Evolutionary conservation across 2,329 filamentous ascomycete genomes (phyloP), one percentile per base, ranked within the genome.

Genomic region (Fusarium pseudonygamai): DNA sequence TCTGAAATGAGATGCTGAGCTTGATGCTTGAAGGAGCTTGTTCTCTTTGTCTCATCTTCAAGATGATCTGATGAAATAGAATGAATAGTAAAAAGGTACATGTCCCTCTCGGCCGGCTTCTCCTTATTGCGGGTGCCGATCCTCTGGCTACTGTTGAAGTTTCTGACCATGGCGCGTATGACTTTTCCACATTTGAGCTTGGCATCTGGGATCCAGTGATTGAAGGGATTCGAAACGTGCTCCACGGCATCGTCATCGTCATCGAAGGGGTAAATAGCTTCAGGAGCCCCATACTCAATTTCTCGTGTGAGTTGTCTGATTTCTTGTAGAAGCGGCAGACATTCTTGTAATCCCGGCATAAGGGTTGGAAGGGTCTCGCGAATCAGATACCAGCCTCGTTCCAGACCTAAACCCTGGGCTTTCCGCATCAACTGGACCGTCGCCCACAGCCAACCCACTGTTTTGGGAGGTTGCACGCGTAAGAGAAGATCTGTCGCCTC

Each of bases 401-500:
- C 10, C 6, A 55, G 11, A 39, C 24, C 24, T 36, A 11, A 20
- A 3, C 50, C 50, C 7, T 11, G 34, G 20, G 20, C 50, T 16
- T 16, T 55, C 34, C 13, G 24, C 50, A 55, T 40, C 6, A 40
- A 12, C 50, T 55, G 50, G 6, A 28, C 7, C 26, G n/a, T 13
- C 20, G 20, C 20, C 24, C 34, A 55, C 13, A 52, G n/a, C 16
- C 49, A 10, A 11, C 49, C 49, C n/a, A 36, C n/a, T 52, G 49
- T 20, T 14, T 11, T 3, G 34, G 49, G 49, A 36, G 49, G 49
- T 12, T 7, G 9, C 13, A 26, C 1, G 8, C 3, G 0, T n/a
- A 36, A 24, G 30, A 52, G 30, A 52, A 11, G 2, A 1, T 8
- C 49, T 15, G 22, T 26, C 49, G 30, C 49, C 30, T 11, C 9